phyloP scores from a whole-genome alignment of 2,329 filamentous ascomycete species.

The Paecilomyces dactylethromorphus region DNA sequence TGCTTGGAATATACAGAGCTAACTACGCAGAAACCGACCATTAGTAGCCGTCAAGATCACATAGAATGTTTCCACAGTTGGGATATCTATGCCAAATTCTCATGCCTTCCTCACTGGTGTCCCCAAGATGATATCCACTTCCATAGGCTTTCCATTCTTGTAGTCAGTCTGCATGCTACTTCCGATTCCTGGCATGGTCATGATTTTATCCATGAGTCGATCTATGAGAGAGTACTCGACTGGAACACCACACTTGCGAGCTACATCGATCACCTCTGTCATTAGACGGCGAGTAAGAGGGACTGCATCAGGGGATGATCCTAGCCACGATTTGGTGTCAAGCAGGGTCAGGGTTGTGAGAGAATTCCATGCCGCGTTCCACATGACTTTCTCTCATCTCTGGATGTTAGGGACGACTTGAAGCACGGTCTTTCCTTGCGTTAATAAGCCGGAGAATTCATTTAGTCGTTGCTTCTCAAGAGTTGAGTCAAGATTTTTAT shows the following conservation, averaged over 20 bases:
- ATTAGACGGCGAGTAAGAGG: conserved; percentile 35
- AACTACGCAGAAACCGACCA: neutral
- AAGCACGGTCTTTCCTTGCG: conserved; percentile 34
- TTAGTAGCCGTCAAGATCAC: conserved; percentile 14
- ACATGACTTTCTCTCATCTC: conserved; percentile 37
- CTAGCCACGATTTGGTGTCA: conserved; percentile 37
- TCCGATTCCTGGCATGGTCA: conserved; percentile 32
- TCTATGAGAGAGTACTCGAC: conserved; percentile 32
- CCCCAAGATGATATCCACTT: conserved; percentile 42
- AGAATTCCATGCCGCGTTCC: conserved; percentile 38
- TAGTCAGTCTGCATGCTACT: conserved; percentile 43
- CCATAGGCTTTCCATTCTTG: conserved; percentile 35
- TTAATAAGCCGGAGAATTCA: conserved; percentile 36
- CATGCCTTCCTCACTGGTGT: conserved; percentile 20
- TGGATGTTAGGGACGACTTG: conserved; percentile 27
- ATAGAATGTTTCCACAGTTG: conserved; percentile 34
- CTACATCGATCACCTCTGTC: conserved; percentile 39
- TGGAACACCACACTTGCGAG: conserved; percentile 29
- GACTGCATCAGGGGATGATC: conserved; percentile 33
- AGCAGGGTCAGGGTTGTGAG: conserved; percentile 37
- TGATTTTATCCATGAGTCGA: conserved; percentile 30
- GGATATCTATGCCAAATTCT: conserved; percentile 33
- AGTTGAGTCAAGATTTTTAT: conserved; percentile 16
- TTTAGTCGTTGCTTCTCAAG: conserved; percentile 35
- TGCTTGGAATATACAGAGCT: neutral